Evolutionary conservation across 805 yeast species (phyloP).

Genomic region (Barnettozyma botsteinii): DNA sequence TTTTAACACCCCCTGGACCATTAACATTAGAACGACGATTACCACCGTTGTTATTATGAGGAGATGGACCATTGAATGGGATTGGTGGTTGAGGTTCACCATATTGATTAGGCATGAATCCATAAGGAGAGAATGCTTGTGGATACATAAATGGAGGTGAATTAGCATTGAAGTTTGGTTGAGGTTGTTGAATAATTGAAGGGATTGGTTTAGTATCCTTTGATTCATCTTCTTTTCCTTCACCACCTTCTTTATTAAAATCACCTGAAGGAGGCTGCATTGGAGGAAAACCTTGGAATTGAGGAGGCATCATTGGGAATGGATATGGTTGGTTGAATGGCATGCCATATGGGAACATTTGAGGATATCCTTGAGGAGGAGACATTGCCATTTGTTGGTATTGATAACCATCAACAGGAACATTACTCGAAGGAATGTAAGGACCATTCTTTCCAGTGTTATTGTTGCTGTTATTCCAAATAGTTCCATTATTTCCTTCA

Average conservation of each 20-base stretch:
- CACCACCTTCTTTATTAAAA: slow-evolving; percentile 4
- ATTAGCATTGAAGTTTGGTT: slow-evolving; percentile 3
- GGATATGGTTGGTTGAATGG: slow-evolving; percentile 30
- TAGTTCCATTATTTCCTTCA: slow-evolving; percentile 28
- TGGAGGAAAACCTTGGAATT: slow-evolving; percentile 13
- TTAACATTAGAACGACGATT: slow-evolving; percentile 2
- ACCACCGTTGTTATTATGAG: slow-evolving; percentile 2
- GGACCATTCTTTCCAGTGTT: slow-evolving; percentile 58
- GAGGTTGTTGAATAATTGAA: slow-evolving; percentile 6
- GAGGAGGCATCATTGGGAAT: slow-evolving; percentile 28
- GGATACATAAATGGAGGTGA: slow-evolving; percentile 24
- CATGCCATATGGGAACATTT: slow-evolving; percentile 32
- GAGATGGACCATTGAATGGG: slow-evolving; percentile 5
- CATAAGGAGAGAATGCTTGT: slow-evolving; percentile 26
- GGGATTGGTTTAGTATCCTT: background rate
- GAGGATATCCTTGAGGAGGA: slow-evolving; percentile 22
- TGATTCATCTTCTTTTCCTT: background rate
- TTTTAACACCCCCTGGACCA: slow-evolving; percentile 9
- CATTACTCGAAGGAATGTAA: slow-evolving; percentile 2
- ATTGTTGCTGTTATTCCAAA: slow-evolving; percentile 36
- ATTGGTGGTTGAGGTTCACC: slow-evolving; percentile 10
- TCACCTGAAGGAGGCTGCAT: slow-evolving; percentile 8
- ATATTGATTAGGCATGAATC: slow-evolving; percentile 22
- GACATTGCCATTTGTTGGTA: slow-evolving; percentile 11
- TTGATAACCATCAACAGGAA: slow-evolving; percentile 1